A percentile compares a stretch with the other conserved stretches of the same genome.
Evolutionary conservation across 169 alveolate species (phyloP).

Genomic region (Plasmodium knowlesi): DNA sequence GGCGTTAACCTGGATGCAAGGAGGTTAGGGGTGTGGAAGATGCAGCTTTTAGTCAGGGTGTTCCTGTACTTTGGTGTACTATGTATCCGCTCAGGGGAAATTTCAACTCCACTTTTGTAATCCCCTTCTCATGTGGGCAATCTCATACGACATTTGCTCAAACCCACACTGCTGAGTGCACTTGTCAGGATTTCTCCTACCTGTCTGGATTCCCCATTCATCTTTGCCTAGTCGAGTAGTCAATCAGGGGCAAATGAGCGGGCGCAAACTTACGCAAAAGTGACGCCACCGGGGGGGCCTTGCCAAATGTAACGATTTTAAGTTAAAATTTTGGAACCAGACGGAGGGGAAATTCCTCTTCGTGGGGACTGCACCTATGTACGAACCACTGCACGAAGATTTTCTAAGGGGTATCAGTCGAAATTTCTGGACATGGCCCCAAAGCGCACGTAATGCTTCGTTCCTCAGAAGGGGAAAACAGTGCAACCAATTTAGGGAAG

Average conservation of each 20-base stretch:
- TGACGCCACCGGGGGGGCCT: neutral
- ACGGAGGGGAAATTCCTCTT: neutral
- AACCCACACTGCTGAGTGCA: neutral
- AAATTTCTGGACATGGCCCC: neutral
- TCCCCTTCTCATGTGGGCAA: neutral
- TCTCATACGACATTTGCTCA: neutral
- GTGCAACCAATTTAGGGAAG: neutral
- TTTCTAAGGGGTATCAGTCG: neutral
- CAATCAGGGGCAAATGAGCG: neutral
- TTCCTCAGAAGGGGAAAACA: neutral
- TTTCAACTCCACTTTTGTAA: neutral
- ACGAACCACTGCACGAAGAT: neutral
- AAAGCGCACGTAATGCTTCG: neutral
- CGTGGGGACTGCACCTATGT: neutral
- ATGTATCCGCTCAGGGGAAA: neutral
- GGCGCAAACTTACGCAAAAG: neutral
- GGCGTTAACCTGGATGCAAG: slow-evolving; percentile 42
- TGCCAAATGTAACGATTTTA: neutral
- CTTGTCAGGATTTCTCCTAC: neutral
- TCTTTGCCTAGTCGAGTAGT: neutral
- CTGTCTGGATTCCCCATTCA: neutral
- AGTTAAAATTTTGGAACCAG: neutral
- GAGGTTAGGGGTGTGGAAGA: neutral
- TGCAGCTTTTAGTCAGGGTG: neutral
- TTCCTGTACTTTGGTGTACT: neutral